Evolutionary conservation across 2,329 filamentous ascomycete species (phyloP).

Genomic region (Alternaria hordeiaustralica): DNA sequence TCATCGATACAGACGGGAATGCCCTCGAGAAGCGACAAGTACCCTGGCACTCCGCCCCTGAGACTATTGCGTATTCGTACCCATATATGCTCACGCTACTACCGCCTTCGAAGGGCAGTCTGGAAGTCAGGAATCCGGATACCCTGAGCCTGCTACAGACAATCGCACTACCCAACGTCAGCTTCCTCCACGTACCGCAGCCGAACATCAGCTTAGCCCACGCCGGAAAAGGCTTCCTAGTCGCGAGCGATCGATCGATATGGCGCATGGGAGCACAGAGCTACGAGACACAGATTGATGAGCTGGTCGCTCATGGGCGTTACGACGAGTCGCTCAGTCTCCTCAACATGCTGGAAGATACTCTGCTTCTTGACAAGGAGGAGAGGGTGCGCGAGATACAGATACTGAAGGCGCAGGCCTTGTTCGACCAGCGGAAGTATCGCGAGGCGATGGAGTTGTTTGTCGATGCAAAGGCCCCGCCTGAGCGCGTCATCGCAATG

Average conservation of each 20-base stretch:
- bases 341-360: slow-evolving; percentile 88
- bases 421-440: slow-evolving; percentile 86
- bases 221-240: slow-evolving; percentile 93
- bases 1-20: slow-evolving; percentile 84
- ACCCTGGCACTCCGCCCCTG: slow-evolving; percentile 88
- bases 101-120: slow-evolving; percentile 77
- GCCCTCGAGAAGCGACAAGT: slow-evolving; percentile 83
- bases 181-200: slow-evolving; percentile 86
- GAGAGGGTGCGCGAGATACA: slow-evolving; percentile 83
- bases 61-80: slow-evolving; percentile 94
- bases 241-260: slow-evolving; percentile 86
- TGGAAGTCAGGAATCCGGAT: slow-evolving; percentile 92
- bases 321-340: slow-evolving; percentile 94
- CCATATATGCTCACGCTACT: slow-evolving; percentile 92
- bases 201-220: slow-evolving; percentile 94
- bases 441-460: slow-evolving; percentile 88
- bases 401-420: slow-evolving; percentile 84
- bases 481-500: slow-evolving; percentile 82
- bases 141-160: slow-evolving; percentile 89
- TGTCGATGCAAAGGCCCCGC: slow-evolving; percentile 86
- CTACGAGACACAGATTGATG: slow-evolving; percentile 87
- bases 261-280: slow-evolving; percentile 96
- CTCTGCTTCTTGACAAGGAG: slow-evolving; percentile 81
- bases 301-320: slow-evolving; percentile 74
- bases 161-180: slow-evolving; percentile 80